Evolutionary conservation across 2,329 filamentous ascomycete species (phyloP), one percentile per base, ranked within the genome.

Genomic region (Passalora sequoiae): DNA sequence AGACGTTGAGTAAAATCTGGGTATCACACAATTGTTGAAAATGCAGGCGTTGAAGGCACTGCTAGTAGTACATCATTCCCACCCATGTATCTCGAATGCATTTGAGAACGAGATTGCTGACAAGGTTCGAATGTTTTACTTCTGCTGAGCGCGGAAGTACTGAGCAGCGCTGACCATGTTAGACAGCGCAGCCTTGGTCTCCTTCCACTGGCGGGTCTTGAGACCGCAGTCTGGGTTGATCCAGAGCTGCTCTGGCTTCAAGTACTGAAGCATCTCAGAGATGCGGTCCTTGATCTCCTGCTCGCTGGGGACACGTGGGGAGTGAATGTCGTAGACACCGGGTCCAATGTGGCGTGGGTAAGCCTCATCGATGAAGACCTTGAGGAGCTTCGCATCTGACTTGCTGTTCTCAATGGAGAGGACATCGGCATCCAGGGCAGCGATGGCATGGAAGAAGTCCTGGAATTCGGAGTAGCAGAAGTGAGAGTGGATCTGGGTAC

Each of bases 401-500:
- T 98, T 98, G 85, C 86, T 94, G 87, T 98, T 98, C 84, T 98
- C 92, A 62, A 98, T 98, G 66, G 87, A 94, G 64, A 98, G 83
- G 54, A 98, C 92, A 73, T 98, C 92, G 53, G 92, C 91, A 68
- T 98, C 92, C 55, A 98, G 84, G 50, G 92, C 91, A 56, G 92
- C 88, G 62, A 98, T 98, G 74, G 92, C 92, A 75, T 97, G 88
- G 89, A 98, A 98, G 81, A 98, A 98, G 79, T 98, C 92, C 77
- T 98, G 92, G 87, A 98, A 98, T 80, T 98, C 92, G 40, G 92
- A 97, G 84, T 98, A 98, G 74, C 92, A 98, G 86, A 98, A 98
- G 80, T 98, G 92, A 54, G 89, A 96, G 84, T 98, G 92, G 71
- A 98, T 96, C 80, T 98, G 92, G 59, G 92, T 98, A 47, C 84